phyloP scores from a whole-genome alignment of 2,329 filamentous ascomycete genomes.

The Fusarium irregulare region DNA sequence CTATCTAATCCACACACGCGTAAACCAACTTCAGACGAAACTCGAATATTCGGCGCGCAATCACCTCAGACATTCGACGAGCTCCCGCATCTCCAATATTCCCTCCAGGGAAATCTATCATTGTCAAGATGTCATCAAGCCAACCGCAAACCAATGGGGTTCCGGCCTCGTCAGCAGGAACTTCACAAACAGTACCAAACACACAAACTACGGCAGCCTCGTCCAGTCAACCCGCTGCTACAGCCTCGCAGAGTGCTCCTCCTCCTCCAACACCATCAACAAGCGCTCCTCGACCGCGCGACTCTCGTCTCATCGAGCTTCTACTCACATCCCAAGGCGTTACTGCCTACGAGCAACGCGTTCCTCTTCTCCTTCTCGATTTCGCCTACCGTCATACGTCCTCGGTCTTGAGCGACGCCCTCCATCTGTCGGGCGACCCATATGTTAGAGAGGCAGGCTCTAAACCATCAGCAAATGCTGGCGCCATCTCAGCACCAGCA shows the following conservation, averaged over 20 bases:
- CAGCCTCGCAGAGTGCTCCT: constrained; percentile 42
- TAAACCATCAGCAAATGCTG: constrained; percentile 61
- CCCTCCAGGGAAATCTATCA: neutral
- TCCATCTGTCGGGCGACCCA: constrained; percentile 76
- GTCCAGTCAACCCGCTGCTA: constrained; percentile 41
- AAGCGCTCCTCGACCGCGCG: constrained; percentile 73
- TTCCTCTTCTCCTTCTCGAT: constrained; percentile 84
- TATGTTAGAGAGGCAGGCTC: constrained; percentile 69
- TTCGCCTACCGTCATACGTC: constrained; percentile 87
- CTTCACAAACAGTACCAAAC: constrained; percentile 52
- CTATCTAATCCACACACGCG: neutral
- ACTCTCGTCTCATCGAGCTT: constrained; percentile 82
- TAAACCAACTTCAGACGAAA: neutral
- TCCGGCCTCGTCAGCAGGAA: constrained; percentile 53
- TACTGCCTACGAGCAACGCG: constrained; percentile 82
- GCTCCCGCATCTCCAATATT: neutral
- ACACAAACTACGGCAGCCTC: constrained; percentile 51
- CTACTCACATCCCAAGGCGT: constrained; percentile 83
- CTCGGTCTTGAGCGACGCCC: constrained; percentile 75
- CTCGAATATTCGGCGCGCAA: constrained; percentile 11
- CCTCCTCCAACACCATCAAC: constrained; percentile 49
- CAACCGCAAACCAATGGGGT: constrained; percentile 67
- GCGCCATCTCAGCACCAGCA: constrained; percentile 60
- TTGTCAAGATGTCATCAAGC: constrained; percentile 50
- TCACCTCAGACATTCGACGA: constrained; percentile 1